phyloP scores from a whole-genome alignment of 73 alveolate species.

The Paramecium bursaria region DNA sequence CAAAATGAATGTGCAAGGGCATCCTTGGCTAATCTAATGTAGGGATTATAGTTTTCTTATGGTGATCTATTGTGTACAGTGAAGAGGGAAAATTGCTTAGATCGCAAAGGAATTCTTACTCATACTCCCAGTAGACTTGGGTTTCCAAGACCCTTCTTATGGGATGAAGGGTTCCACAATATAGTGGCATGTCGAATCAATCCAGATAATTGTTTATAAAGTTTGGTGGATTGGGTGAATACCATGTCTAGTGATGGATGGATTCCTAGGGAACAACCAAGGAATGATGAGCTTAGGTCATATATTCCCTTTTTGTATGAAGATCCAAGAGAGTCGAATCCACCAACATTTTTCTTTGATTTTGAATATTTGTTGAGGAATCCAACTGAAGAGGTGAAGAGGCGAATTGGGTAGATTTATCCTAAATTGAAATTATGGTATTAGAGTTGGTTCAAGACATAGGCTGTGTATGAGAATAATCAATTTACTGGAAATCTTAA shows the following conservation, averaged over 20 bases:
- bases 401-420: conserved; percentile 36
- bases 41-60: conserved; percentile 60
- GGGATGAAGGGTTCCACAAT: conserved; percentile 99
- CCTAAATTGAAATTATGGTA: conserved; percentile 58
- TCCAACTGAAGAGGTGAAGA: conserved; percentile 9
- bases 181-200: conserved; percentile 90
- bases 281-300: conserved; percentile 85
- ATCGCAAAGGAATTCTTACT: conserved; percentile 72
- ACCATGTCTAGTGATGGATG: conserved; percentile 93
- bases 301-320: conserved; percentile 63
- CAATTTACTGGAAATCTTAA: conserved; percentile 53
- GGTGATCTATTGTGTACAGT: conserved; percentile 57
- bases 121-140: conserved; percentile 94
- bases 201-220: conserved; percentile 84
- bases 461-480: conserved; percentile 55
- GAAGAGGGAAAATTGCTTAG: conserved; percentile 35
- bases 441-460: conserved; percentile 54
- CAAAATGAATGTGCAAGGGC: conserved; percentile 56
- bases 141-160: conserved; percentile 96
- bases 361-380: conserved; percentile 31
- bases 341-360: conserved; percentile 68
- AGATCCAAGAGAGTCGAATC: conserved; percentile 69
- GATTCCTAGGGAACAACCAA: conserved; percentile 97
- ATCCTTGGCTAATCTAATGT: conserved; percentile 61
- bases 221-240: conserved; percentile 93